Evolutionary conservation across 139 green algal species (phyloP), one percentile per base, ranked within the genome.

Genomic region (Chlamydomonas incerta): DNA sequence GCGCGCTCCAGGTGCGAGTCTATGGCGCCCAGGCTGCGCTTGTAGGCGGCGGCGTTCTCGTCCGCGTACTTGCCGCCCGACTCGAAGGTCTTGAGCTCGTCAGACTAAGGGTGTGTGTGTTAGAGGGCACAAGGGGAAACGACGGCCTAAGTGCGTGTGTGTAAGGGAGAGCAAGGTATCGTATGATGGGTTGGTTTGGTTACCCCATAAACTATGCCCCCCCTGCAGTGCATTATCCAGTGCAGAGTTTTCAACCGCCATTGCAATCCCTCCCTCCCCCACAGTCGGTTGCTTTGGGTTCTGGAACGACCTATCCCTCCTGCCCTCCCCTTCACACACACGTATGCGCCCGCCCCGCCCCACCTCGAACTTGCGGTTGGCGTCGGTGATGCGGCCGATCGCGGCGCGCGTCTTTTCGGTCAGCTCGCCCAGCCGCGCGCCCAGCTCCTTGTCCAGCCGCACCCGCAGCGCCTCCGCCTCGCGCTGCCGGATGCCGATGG

Each of bases 391-490:
- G n/a, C 73, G 75, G 21, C 60, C 52, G 47, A 85, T 90, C 67
- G 70, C 80, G 1, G 80, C 50, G 4, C 8, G 28, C 21, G 90
- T 46, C 2, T n/a, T 26, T 2, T 86, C 68, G 26, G 47, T 28
- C 5, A 91, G 31, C 28, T 80, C 73, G 26, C 69, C 35, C 23
- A 90, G 18, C 66, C 88, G 81, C n/a, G 80, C 69, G 47, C 52
- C 41, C 66, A 85, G 50, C 11, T 85, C 66, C n/a, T 80, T 72
- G 10, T 87, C 76, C 9, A 91, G 87, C 71, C 77, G 74, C 24
- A 63, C 83, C 63, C 85, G 81, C 55, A 92, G 70, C 47, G 89
- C 90, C 79, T 93, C 90, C 52, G 92, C 90, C 79, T 95, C 92
- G 3, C 92, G 74, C 86, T 91, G 90, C 65, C 89, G 83, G 67